Conservation (phyloP, 2,329 filamentous ascomycete species). For the Chaetomiaceae sp. region DNA sequence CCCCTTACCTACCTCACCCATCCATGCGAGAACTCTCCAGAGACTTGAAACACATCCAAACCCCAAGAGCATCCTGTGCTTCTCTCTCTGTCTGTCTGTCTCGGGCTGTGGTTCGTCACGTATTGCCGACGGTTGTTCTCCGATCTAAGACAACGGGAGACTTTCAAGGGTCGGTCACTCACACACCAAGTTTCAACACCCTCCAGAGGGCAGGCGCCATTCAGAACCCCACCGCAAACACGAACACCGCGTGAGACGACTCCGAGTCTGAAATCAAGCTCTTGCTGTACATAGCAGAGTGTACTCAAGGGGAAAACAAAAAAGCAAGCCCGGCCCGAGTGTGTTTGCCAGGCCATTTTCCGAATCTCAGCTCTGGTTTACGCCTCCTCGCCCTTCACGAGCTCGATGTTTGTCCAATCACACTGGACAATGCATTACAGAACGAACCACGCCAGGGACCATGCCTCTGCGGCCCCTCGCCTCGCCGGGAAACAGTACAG, state of each 20-base stretch:
- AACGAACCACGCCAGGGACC: slow-evolving; percentile 22
- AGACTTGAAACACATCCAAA: too few relatives aligned
- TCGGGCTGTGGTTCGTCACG: not conserved
- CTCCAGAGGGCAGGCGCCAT: not conserved
- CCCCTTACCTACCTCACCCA: not conserved
- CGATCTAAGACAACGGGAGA: slow-evolving; percentile 3
- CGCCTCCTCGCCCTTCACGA: not conserved
- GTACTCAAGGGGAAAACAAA: too few relatives aligned
- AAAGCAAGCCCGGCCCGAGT: too few relatives aligned
- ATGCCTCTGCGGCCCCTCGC: slow-evolving; percentile 2
- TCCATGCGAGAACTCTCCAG: not conserved
- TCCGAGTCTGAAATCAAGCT: not conserved
- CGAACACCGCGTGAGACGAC: not conserved
- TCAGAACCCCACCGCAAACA: slow-evolving; percentile 3
- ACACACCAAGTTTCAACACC: not conserved
- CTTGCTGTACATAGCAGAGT: not conserved
- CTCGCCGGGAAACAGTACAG: not conserved
- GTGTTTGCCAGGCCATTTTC: not conserved
- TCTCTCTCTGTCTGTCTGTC: too few relatives aligned
- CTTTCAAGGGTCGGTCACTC: too few relatives aligned
- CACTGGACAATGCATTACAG: slow-evolving; percentile 22
- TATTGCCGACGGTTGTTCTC: not conserved
- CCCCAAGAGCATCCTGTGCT: too few relatives aligned
- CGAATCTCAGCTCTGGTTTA: not conserved
- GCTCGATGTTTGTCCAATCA: slow-evolving; percentile 1